Conservation (phyloP, 1,139 yeast species). For the Hyphopichia burtonii region DNA sequence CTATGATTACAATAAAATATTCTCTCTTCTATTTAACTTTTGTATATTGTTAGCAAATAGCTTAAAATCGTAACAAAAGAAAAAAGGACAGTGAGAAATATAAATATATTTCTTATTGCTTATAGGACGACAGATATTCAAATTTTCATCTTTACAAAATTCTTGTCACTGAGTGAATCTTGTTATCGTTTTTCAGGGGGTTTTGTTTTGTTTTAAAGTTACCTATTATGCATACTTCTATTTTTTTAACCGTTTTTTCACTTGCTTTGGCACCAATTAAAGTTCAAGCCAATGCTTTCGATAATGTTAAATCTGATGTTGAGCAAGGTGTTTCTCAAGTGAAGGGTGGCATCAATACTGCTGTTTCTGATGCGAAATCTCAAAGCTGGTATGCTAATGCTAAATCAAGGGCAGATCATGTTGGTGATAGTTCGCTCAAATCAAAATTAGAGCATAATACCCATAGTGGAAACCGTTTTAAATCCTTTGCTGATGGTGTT, state of each 20-base stretch:
- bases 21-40: no score
- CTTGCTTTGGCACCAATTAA: background rate
- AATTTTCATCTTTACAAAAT: background rate
- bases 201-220: background rate
- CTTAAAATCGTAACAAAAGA: no score
- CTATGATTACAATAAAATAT: no score
- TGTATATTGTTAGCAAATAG: no score
- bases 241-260: background rate
- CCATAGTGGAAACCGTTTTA: background rate
- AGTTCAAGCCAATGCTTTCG: background rate
- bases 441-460: background rate
- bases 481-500: background rate
- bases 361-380: background rate
- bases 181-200: background rate
- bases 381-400: background rate
- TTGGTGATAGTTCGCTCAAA: background rate
- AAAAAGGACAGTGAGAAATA: no score
- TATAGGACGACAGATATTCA: background rate
- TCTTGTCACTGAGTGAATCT: background rate
- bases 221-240: background rate
- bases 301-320: background rate
- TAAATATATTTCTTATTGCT: background rate
- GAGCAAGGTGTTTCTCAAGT: background rate
- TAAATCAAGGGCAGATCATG: background rate
- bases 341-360: slow-evolving; percentile 2